Base-by-base conservation (phyloP, 768 basidiomycete genomes). In the Suillus weaverae region DNA sequence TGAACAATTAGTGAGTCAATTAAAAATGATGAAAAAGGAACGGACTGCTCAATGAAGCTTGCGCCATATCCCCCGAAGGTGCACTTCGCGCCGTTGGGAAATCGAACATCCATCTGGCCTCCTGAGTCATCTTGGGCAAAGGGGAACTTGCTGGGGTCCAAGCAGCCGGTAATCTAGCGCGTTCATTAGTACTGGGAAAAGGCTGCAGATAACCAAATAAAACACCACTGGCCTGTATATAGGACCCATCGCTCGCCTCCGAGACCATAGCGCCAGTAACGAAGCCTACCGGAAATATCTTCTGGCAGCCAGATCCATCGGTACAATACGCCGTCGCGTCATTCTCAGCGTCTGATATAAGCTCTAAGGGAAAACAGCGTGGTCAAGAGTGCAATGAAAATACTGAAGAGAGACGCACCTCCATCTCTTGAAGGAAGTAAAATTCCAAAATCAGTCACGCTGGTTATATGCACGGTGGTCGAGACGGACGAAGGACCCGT, bases 81-180 rank as follows among this genome's bases (percentile, higher is more conserved):
- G 71, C 84, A 85, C 57, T 83, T 81, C 26, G 84, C 84, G n/a
- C 84, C 84, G 59, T 85, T 80, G 2, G 83, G 84, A 68, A 79
- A 85, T 30, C 84, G 79, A 50, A 80, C 75, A 57, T 85, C 84
- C 64, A 83, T 79, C 67, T 85, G 84, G 11, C 84, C 84, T 7
- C 84, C 84, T 5, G 76, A 74, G 48, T 85, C 83, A 22, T 65
- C 68, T 18, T 71, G 69, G 9, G 70, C 70, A 46, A 77, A 80
- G 22, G 78, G 76, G 62, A 74, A 76, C 57, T 64, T 66, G 64
- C 55, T 69, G 9, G 70, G 20, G 16, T 75, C 71, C 53, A 81
- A 68, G 60, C 80, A 81, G n/a, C 80, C 80, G 5, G 80, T 81
- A 46, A 81, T 72, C 80, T 81, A 55, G 43, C 9, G 10, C 32